Percentiles rank a stretch among this genome's conserved stretches.
These are phyloP conservation scores for Prunus mira DNA, from an alignment of 306 rosid species.

Conservation along the genomic window DNA sequence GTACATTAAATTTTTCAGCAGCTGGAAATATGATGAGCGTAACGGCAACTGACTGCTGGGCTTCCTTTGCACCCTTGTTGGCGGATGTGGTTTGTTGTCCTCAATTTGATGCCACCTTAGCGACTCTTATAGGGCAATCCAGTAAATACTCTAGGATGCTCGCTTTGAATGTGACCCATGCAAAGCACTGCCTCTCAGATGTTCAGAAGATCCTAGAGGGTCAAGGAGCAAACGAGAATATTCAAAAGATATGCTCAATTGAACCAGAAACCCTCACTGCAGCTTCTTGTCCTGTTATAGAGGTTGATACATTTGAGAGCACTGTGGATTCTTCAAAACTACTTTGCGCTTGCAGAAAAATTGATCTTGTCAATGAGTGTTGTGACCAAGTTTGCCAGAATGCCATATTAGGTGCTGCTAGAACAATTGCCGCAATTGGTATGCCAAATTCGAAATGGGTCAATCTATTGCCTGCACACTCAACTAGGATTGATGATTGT, in stretches of 20 bases:
- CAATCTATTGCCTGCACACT: constrained; percentile 20
- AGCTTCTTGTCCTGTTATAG: constrained; percentile 51
- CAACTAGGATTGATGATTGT: constrained; percentile 47
- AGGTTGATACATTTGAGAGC: constrained; percentile 53
- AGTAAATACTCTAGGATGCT: constrained; percentile 57
- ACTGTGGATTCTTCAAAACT: constrained; percentile 50
- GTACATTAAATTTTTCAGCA: constrained; percentile 47
- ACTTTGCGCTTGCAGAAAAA: constrained; percentile 53
- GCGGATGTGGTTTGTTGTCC: constrained; percentile 74
- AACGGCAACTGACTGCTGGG: constrained; percentile 62
- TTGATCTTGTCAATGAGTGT: constrained; percentile 63
- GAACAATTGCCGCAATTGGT: constrained; percentile 43
- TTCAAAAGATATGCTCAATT: constrained; percentile 46
- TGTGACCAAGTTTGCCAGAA: constrained; percentile 62
- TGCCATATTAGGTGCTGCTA: constrained; percentile 52
- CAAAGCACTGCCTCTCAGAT: constrained; percentile 63
- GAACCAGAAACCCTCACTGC: constrained; percentile 48
- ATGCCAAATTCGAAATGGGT: constrained; percentile 33
- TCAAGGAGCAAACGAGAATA: constrained; percentile 54
- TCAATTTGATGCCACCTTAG: constrained; percentile 51
- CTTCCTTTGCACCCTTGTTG: constrained; percentile 64
- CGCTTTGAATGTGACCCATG: constrained; percentile 48
- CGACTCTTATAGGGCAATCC: constrained; percentile 53
- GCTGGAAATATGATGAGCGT: constrained; percentile 36
- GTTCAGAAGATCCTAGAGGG: constrained; percentile 48